These are phyloP conservation scores for Sphagnum tenellum DNA, from an alignment of 225 moss, liverwort and hornwort genomes.

Conservation along the genomic window DNA sequence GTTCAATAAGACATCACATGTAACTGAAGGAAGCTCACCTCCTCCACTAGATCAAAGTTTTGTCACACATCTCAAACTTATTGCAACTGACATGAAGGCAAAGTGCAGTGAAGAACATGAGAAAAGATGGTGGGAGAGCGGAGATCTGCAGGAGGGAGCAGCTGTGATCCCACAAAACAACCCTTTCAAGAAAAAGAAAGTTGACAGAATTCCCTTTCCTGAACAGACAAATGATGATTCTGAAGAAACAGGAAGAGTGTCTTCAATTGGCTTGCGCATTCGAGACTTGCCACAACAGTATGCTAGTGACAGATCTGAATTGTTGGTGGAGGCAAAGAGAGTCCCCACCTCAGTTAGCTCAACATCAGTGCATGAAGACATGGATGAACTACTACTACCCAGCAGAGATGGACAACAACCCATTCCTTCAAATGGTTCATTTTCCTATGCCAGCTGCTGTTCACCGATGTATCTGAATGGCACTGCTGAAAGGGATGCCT, in stretches of 20 bases:
- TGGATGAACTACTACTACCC: too few species aligned
- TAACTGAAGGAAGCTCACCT: not conserved
- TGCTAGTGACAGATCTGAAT: not conserved
- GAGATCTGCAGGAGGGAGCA: not conserved
- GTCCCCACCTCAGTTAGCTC: too few species aligned
- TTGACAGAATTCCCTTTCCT: not conserved
- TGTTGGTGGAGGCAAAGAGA: too few species aligned
- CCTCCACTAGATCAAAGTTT: slow-evolving; percentile 1
- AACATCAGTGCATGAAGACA: too few species aligned
- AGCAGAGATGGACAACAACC: too few species aligned
- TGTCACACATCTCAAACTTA: slow-evolving; percentile 1
- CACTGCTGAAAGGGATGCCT: not conserved
- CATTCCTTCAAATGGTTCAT: too few species aligned
- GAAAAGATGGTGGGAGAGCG: too few species aligned
- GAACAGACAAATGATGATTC: not conserved
- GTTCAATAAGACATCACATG: not conserved
- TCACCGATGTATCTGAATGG: not conserved
- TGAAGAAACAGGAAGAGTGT: not conserved
- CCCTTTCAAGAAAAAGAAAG: slow-evolving; percentile 6
- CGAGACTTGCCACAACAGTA: not conserved
- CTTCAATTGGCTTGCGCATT: not conserved
- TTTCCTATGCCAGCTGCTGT: too few species aligned
- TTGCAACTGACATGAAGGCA: not conserved
- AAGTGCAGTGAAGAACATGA: not conserved
- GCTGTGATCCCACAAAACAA: slow-evolving; percentile 1